Base-by-base conservation (phyloP, 441 rosid genomes). In the Pelargonium cotyledonis region DNA sequence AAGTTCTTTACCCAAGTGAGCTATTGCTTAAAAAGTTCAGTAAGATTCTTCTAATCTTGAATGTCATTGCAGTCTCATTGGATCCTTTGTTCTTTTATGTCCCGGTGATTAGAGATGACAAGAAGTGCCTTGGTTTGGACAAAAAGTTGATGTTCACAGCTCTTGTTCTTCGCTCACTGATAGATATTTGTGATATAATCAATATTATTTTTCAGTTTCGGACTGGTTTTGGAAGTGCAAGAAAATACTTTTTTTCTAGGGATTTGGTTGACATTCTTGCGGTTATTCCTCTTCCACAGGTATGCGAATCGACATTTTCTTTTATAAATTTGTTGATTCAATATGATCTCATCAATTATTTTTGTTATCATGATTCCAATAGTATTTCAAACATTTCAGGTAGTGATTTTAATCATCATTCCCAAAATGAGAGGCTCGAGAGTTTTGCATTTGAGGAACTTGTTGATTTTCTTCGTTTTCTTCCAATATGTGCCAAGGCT, bases 251-350 rank as follows among this genome's bases (percentile, higher is more conserved):
- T 62, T 78, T 78, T 5, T 81, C 94, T n/a, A n/a, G n/a, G n/a
- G n/a, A n/a, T n/a, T n/a, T 86, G 1, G 75, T 88, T 0, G 91
- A 88, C 78, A 77, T 88, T 79, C 84, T 85, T n/a, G 88, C 91
- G 0, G 86, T 88, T 38, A 89, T 88, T 80, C 94, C 91, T 0
- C 87, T 88, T 41, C 94, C 94, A 10, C 94, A 86, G 94, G 93
- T 85, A 51, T 69, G 66, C 63, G 29, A 68, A 53, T 10, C 4
- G 58, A 26, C 23, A 21, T 21, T 58, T 8, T 18, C 5, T 5
- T 5, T 10, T 5, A 21, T 58, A 58, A 58, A 10, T 49, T 49
- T 49, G 55, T 49, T 49, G 15, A 11, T 49, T 49, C 31, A 26
- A 2, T 26, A 26, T 26, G 31, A 26, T 26, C 31, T 26, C 31